A percentile compares a stretch with the other conserved stretches of the same genome.
Evolutionary conservation across 306 rosid genomes (phyloP).

Genomic region (Rosa lucieae): DNA sequence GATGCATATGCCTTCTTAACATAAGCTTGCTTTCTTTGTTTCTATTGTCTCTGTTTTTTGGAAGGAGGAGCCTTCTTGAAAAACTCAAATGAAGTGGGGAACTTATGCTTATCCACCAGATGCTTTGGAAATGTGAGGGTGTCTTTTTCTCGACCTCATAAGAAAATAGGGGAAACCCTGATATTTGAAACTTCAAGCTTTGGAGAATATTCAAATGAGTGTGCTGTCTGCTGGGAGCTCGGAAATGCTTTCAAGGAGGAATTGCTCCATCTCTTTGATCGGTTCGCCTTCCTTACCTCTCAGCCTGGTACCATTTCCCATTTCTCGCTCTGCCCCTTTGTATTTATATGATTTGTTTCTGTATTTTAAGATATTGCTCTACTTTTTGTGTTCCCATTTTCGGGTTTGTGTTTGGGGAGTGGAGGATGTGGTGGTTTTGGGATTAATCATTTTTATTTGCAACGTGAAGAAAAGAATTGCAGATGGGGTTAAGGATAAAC

Average conservation of each 20-base stretch:
- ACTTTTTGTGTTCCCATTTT: not conserved
- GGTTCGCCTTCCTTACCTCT: conserved; percentile 57
- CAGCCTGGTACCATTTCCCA: conserved; percentile 47
- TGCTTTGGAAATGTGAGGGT: conserved; percentile 24
- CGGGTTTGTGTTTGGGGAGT: not conserved
- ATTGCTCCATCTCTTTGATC: conserved; percentile 67
- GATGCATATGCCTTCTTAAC: conserved; percentile 45
- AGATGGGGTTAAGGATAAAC: conserved; percentile 65
- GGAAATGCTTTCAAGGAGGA: conserved; percentile 56
- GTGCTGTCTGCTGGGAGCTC: conserved; percentile 24
- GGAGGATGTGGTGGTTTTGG: not conserved
- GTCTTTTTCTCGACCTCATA: too few relatives aligned
- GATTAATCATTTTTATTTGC: conserved; percentile 1
- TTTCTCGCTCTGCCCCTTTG: not conserved
- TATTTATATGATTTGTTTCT: not conserved
- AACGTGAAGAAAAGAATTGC: conserved; percentile 75
- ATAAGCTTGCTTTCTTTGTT: conserved; percentile 46
- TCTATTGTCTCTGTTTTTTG: conserved; percentile 68
- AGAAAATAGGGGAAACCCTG: too few relatives aligned
- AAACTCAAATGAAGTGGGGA: conserved; percentile 78
- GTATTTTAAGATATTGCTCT: not conserved
- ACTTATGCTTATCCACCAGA: conserved; percentile 87
- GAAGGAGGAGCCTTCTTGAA: conserved; percentile 65
- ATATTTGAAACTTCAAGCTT: too few relatives aligned
- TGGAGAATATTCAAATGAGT: not conserved